Percentiles rank a stretch among this genome's conserved stretches.
phyloP scores from a whole-genome alignment of 2,329 filamentous ascomycete genomes.

The Alternaria atra region DNA sequence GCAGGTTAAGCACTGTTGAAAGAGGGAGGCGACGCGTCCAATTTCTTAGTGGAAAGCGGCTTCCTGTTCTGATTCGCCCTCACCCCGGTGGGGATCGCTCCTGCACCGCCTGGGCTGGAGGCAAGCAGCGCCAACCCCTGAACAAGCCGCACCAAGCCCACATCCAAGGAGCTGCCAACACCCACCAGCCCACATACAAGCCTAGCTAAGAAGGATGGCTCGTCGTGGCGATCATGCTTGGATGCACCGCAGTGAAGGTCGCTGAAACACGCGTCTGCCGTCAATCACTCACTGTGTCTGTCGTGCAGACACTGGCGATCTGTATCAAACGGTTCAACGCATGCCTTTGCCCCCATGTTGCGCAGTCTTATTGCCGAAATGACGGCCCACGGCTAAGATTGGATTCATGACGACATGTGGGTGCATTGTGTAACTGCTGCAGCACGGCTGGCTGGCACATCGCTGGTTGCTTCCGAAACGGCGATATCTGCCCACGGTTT shows the following conservation, averaged over 20 bases:
- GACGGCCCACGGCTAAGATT: slow-evolving; percentile 6
- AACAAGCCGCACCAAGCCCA: slow-evolving; percentile 19
- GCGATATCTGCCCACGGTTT: not conserved
- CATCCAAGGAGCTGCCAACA: not conserved
- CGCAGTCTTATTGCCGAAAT: slow-evolving; percentile 2
- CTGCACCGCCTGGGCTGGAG: not conserved
- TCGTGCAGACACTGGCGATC: slow-evolving; percentile 11
- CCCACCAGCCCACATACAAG: slow-evolving; percentile 7
- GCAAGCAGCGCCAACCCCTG: slow-evolving; percentile 17
- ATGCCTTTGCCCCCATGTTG: not conserved
- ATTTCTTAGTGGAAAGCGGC: slow-evolving; percentile 10
- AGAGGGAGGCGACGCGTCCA: slow-evolving; percentile 18
- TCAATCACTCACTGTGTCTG: slow-evolving; percentile 9
- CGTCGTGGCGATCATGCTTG: slow-evolving; percentile 24
- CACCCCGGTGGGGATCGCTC: not conserved
- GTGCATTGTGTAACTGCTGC: not conserved
- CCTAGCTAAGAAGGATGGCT: slow-evolving; percentile 7
- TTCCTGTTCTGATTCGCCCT: slow-evolving; percentile 1
- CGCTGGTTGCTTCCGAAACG: slow-evolving; percentile 1
- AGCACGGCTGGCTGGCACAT: not conserved
- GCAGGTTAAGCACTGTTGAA: slow-evolving; percentile 6
- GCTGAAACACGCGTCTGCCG: slow-evolving; percentile 22
- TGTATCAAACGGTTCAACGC: slow-evolving; percentile 10
- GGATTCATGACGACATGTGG: slow-evolving; percentile 2
- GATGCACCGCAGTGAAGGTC: slow-evolving; percentile 11